These are phyloP conservation scores for Candida coquimbonensis DNA, from an alignment of 805 yeast genomes.

Conservation along the genomic window DNA sequence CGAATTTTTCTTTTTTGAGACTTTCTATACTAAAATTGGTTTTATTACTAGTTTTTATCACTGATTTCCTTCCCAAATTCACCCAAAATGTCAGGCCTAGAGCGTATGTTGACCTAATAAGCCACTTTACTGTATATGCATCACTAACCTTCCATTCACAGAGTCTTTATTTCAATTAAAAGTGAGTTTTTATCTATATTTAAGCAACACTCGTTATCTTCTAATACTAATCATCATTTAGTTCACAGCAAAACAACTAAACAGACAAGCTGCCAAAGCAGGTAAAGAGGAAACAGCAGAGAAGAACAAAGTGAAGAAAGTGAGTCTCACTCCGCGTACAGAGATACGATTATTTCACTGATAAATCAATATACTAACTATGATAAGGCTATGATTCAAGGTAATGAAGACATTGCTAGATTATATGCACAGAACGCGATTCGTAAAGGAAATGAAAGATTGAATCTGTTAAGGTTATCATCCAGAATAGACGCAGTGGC, in stretches of 20 bases:
- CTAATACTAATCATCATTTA: conserved; percentile 22
- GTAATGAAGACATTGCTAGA: conserved; percentile 86
- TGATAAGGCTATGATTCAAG: conserved; percentile 59
- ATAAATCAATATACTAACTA: not conserved
- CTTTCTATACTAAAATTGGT: no score
- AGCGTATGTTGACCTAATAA: conserved; percentile 12
- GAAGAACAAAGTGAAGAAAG: conserved; percentile 80
- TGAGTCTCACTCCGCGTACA: conserved; percentile 9
- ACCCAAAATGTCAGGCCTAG: conserved; percentile 31
- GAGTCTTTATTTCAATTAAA: conserved; percentile 61
- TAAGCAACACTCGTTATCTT: not conserved
- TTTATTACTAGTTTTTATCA: no score
- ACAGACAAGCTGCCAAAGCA: conserved; percentile 83
- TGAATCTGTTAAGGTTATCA: conserved; percentile 73
- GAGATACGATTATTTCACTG: not conserved
- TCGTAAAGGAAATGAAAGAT: conserved; percentile 79
- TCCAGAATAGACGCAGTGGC: conserved; percentile 95
- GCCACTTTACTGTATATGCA: not conserved
- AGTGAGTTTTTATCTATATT: conserved; percentile 21
- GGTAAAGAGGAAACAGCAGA: conserved; percentile 86
- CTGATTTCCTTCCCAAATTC: no score
- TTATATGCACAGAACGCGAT: conserved; percentile 95
- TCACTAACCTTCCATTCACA: conserved; percentile 7
- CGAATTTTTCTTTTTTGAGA: no score
- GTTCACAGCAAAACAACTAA: conserved; percentile 91